Evolutionary conservation across 768 basidiomycete genomes (phyloP), one percentile per base, ranked within the genome.

Genomic region (Trametes villosa): DNA sequence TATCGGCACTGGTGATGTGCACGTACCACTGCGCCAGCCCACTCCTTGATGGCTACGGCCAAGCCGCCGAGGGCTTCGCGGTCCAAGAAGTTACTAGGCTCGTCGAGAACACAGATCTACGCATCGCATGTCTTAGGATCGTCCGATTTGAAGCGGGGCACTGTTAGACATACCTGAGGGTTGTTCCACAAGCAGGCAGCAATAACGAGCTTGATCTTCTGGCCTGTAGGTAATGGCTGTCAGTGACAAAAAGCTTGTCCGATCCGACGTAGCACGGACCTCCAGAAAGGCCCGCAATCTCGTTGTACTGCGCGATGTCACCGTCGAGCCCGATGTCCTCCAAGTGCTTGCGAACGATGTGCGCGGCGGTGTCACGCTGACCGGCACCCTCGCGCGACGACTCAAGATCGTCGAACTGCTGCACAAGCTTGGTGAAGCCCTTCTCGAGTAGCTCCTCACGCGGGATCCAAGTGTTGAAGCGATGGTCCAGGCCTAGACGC

Each of bases 301-400:
- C 96, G 70, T 97, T 96, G 77, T 98, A 98, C 75, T 97, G 94
- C 12, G 96, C 96, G 61, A 98, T 98, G 77, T 98, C 94, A 42
- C 96, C 96, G 76, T 98, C 94, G 38, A 98, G 81, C 34, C 96
- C 96, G 65, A 98, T 93, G 66, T 95, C 95, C 75, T 97, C 94
- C 46, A 98, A 77, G 67, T 96, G 93, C 75, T 95, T 93, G 65
- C 96, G 84, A 47, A 98, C 91, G 47, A 92, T 78, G 67, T 87
- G 82, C 17, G 85, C 84, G 34, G 87, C 77, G 6, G 94, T 96
- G 66, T 98, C 96, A 42, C 94, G 87, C 30, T 89, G 79, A 50
- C 96, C 96, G 57, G 96, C 94, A 62, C 96, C 96, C 75, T 98
- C 96, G 66, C 96, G 80, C 3, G 95, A 97, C 1, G 96, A 89